These are phyloP conservation scores for Staphylotrichum longicolle DNA, from an alignment of 495 filamentous ascomycete genomes.

Conservation along the genomic window DNA sequence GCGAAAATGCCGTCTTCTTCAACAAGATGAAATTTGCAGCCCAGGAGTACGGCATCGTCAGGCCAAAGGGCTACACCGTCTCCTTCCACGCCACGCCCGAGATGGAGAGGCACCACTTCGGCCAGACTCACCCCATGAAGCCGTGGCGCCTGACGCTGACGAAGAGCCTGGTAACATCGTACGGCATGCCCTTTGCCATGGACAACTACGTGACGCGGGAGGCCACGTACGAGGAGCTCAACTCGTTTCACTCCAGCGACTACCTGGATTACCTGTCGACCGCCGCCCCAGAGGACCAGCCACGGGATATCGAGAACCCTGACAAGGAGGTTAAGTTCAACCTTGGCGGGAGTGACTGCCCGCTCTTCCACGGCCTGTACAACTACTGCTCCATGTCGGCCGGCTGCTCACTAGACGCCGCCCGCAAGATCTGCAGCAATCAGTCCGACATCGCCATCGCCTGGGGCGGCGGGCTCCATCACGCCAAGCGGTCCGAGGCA, in stretches of 20 bases:
- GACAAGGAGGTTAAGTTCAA: constrained; percentile 65
- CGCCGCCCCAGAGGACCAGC: constrained; percentile 46
- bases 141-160: constrained; percentile 95
- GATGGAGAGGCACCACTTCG: constrained; percentile 95
- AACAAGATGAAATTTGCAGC: constrained; percentile 65
- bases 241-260: constrained; percentile 79
- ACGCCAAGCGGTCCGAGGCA: constrained; percentile 95
- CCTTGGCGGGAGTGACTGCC: constrained; percentile 86
- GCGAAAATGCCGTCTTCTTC: constrained; percentile 59
- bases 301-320: constrained; percentile 50
- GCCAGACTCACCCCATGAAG: constrained; percentile 95
- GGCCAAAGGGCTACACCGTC: constrained; percentile 81
- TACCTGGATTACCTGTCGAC: constrained; percentile 83
- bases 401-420: constrained; percentile 86
- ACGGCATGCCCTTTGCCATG: constrained; percentile 95
- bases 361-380: constrained; percentile 92
- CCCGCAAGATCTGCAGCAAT: constrained; percentile 77
- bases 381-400: constrained; percentile 93
- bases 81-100: constrained; percentile 96
- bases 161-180: constrained; percentile 87
- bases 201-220: constrained; percentile 79
- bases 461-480: constrained; percentile 96
- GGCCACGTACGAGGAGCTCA: constrained; percentile 84
- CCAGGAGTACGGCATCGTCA: constrained; percentile 68
- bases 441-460: constrained; percentile 95